Percentiles rank a stretch among this genome's conserved stretches.
These are phyloP conservation scores for Cucurbita argyrosperma DNA, from an alignment of 306 rosid species.

Conservation along the genomic window DNA sequence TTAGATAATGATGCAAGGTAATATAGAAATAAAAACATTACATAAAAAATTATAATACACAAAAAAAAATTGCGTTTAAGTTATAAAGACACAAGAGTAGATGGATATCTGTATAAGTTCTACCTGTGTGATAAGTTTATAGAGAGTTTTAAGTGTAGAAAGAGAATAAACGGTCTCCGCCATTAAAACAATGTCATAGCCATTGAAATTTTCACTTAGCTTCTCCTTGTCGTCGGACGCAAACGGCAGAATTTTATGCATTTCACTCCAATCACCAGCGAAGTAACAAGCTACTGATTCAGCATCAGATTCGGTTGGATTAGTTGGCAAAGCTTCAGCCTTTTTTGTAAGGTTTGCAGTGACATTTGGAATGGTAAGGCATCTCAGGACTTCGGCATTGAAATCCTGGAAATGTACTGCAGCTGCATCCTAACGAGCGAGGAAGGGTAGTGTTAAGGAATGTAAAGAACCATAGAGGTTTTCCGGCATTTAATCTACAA, in stretches of 20 bases:
- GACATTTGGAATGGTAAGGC: slow-evolving; percentile 71
- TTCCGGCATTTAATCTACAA: not conserved
- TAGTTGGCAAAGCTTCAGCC: slow-evolving; percentile 10
- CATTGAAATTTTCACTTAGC: slow-evolving; percentile 11
- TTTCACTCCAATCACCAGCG: slow-evolving; percentile 92
- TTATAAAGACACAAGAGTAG: slow-evolving; percentile 2
- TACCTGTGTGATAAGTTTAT: slow-evolving; percentile 80
- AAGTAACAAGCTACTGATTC: slow-evolving; percentile 43
- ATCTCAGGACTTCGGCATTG: slow-evolving; percentile 68
- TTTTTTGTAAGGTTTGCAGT: slow-evolving; percentile 35
- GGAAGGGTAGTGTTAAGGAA: not conserved
- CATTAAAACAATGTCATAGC: slow-evolving; percentile 82
- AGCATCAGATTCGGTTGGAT: slow-evolving; percentile 14
- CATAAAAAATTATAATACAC: not conserved
- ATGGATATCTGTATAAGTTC: not conserved
- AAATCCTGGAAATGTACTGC: slow-evolving; percentile 88
- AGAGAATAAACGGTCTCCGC: slow-evolving; percentile 89
- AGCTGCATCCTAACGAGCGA: slow-evolving; percentile 52
- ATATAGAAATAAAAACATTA: not conserved
- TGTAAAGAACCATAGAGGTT: not conserved
- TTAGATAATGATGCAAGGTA: not conserved
- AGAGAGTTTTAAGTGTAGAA: slow-evolving; percentile 50
- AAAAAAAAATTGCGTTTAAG: not conserved
- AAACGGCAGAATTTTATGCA: slow-evolving; percentile 53
- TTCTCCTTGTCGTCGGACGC: slow-evolving; percentile 15